Evolutionary conservation across 345 rosid genomes (phyloP), one percentile per base, ranked within the genome.

Genomic region (Kernera saxatilis): DNA sequence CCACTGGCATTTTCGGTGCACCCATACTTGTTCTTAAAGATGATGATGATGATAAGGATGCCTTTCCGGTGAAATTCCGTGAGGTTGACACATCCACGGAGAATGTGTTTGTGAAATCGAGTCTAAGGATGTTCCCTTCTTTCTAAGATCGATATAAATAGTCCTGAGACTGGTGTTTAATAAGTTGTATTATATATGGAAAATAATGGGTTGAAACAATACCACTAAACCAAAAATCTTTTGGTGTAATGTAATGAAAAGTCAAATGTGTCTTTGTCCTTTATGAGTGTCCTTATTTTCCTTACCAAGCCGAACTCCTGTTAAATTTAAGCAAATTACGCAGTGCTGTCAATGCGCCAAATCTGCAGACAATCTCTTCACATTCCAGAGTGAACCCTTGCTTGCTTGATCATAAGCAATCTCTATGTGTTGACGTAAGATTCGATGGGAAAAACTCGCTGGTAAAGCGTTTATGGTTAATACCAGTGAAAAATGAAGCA

Each of bases 11-110:
- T 33, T 72, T 4, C 1, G 64, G 30, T 53, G 56, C 64, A 43
- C 21, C 39, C 15, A 32, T 23, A 1, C 48, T 72, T 43, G 70
- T 72, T 72, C 64, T 72, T 44, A 32, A 63, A 3, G 55, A 22
- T 32, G 60, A 70, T 26, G 44, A 23, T 45, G 62, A 43, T 64
- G 76, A 72, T 43, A 19, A 33, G 39, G 64, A 63, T 72, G 70
- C 27, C 0, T 64, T 63, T 13, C 48, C 64, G 6, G 19, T 72
- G n/a, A n/a, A n/a, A n/a, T 73, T 64, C 71, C 52, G 60, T 61
- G 17, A 64, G 70, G 70, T 54, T 33, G 76, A 25, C 27, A 53
- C 35, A 19, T 39, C 68, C n/a, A 61, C 23, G 30, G 53, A 13
- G 39, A 53, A 21, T 53, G 30, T 64, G 29, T 54, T 64, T 32